phyloP scores from a whole-genome alignment of 2,329 filamentous ascomycete genomes.

The Rhexocercosporidium sp. region DNA sequence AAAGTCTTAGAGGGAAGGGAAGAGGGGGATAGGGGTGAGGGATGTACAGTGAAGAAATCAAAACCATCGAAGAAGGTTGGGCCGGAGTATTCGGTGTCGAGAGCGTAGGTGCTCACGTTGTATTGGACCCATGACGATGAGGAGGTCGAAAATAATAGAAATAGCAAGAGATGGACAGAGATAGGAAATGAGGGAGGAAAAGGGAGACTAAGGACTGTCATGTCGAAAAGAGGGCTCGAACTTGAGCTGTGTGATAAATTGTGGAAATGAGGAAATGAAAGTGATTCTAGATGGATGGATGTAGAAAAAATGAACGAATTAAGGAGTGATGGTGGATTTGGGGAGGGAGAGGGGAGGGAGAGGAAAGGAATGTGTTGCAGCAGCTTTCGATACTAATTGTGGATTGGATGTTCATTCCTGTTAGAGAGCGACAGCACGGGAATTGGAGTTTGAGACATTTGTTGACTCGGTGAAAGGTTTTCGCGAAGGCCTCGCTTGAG shows the following conservation, averaged over 20 bases:
- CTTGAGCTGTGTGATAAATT: not conserved
- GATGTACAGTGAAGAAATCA: constrained; percentile 61
- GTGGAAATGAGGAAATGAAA: not conserved
- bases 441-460: constrained; percentile 3
- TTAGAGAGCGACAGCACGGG: not conserved
- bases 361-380: constrained; percentile 2
- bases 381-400: not conserved
- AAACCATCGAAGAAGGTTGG: constrained; percentile 52
- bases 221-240: not conserved
- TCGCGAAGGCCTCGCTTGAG: not conserved
- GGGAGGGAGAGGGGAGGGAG: not conserved
- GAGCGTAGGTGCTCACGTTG: constrained; percentile 19
- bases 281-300: not conserved
- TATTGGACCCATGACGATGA: not conserved
- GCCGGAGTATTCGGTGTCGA: constrained; percentile 29
- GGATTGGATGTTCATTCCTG: not conserved
- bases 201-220: constrained; percentile 2
- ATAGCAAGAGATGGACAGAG: not conserved
- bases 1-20: not conserved
- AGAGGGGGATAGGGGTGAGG: constrained; percentile 29
- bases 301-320: too few relatives aligned
- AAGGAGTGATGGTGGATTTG: too few relatives aligned
- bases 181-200: too few relatives aligned
- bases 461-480: constrained; percentile 6
- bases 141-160: not conserved